phyloP scores from a whole-genome alignment of 2,329 filamentous ascomycete species.

The Arthrobotrys pseudoclavata region DNA sequence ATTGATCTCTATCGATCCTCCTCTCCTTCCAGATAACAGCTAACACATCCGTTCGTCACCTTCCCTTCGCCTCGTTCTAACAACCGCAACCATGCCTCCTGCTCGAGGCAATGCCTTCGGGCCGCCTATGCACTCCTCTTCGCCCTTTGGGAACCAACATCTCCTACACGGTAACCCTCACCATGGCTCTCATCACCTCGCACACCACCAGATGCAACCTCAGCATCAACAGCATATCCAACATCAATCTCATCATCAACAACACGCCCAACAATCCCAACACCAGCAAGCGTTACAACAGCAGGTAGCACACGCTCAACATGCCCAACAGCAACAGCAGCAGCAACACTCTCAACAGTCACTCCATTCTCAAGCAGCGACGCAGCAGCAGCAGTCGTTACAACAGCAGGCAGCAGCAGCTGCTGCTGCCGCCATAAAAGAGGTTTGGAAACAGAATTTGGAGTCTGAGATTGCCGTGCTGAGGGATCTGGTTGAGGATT shows the following conservation, averaged over 20 bases:
- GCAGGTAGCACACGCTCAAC: constrained; percentile 59
- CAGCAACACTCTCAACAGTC: constrained; percentile 67
- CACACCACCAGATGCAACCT: constrained; percentile 59
- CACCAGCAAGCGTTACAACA: constrained; percentile 68
- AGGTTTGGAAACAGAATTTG: constrained; percentile 95
- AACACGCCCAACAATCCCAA: constrained; percentile 71
- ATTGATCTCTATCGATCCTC: constrained; percentile 31
- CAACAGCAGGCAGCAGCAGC: constrained; percentile 71
- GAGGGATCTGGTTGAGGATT: constrained; percentile 86
- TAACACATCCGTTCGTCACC: neutral
- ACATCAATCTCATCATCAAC: constrained; percentile 66
- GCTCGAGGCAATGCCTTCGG: constrained; percentile 62
- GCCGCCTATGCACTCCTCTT: constrained; percentile 62
- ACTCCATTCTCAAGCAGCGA: constrained; percentile 44
- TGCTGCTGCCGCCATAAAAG: constrained; percentile 75
- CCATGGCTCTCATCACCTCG: constrained; percentile 56
- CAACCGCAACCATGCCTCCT: constrained; percentile 60
- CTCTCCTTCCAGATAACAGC: constrained; percentile 44
- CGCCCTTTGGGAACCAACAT: constrained; percentile 62
- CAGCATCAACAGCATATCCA: constrained; percentile 70
- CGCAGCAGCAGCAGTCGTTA: constrained; percentile 65
- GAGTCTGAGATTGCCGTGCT: constrained; percentile 90
- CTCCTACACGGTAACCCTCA: constrained; percentile 52
- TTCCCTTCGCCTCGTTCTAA: neutral
- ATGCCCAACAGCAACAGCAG: constrained; percentile 62